A percentile compares a stretch with the other conserved stretches of the same genome.
phyloP scores from a whole-genome alignment of 768 basidiomycete species.

The Rhizopogon vesiculosus region DNA sequence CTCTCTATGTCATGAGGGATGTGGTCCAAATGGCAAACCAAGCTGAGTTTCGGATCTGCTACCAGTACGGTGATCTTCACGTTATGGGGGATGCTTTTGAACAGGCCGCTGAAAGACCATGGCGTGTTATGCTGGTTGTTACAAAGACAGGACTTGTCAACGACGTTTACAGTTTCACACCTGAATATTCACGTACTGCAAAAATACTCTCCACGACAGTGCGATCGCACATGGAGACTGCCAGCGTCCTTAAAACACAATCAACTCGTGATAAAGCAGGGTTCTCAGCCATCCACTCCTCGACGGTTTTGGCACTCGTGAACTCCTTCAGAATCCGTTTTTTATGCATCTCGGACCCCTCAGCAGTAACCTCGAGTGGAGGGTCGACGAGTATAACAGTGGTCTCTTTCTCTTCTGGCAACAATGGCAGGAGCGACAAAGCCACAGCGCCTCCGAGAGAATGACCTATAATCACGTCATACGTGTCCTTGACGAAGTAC shows the following conservation, averaged over 20 bases:
- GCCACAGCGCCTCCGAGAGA: constrained; percentile 3
- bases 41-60: constrained; percentile 7
- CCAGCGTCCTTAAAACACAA: background rate
- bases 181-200: background rate
- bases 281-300: background rate
- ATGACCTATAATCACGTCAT: constrained; percentile 4
- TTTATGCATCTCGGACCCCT: background rate
- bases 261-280: constrained; percentile 1
- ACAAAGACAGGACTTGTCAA: background rate
- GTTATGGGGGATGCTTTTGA: constrained; percentile 6
- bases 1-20: background rate
- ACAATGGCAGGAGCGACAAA: background rate
- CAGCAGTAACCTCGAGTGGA: background rate
- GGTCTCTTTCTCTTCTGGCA: background rate
- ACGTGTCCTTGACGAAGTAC: background rate
- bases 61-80: constrained; percentile 11
- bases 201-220: background rate
- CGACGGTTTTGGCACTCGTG: background rate
- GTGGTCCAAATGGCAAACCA: constrained; percentile 2
- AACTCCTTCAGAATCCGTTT: background rate
- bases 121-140: constrained; percentile 10
- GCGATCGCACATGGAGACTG: background rate
- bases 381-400: constrained; percentile 8
- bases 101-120: constrained; percentile 9
- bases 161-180: too few relatives aligned